Evolutionary conservation across 1,284 basidiomycete species (phyloP).

Genomic region (Tilletia walkeri): DNA sequence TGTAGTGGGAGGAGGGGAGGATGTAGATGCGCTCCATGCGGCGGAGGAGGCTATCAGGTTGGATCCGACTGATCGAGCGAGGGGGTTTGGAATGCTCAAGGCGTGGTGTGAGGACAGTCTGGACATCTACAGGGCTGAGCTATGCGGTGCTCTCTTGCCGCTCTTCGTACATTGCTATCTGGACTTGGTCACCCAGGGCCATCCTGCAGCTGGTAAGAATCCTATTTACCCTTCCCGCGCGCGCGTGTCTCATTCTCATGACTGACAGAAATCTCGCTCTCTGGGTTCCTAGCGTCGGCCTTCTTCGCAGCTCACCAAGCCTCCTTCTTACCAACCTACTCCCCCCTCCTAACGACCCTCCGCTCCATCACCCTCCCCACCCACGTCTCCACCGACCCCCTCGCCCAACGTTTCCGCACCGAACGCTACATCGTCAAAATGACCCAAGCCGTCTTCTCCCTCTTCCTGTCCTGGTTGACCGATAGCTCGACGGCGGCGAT

Average conservation of each 20-base stretch:
- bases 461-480: constrained; percentile 92
- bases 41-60: constrained; percentile 77
- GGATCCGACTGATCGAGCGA: constrained; percentile 84
- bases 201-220: constrained; percentile 68
- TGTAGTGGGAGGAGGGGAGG: not conserved
- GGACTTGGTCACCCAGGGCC: constrained; percentile 85
- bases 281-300: constrained; percentile 61
- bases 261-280: not conserved
- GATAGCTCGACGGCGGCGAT: constrained; percentile 79
- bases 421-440: constrained; percentile 89
- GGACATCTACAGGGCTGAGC: constrained; percentile 85
- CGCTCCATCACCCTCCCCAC: constrained; percentile 77
- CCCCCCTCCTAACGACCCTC: constrained; percentile 73
- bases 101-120: constrained; percentile 88
- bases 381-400: constrained; percentile 75
- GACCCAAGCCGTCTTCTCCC: constrained; percentile 84
- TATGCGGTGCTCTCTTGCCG: constrained; percentile 86
- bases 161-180: constrained; percentile 97
- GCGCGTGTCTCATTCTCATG: not conserved
- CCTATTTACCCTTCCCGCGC: not conserved
- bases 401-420: constrained; percentile 79
- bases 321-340: constrained; percentile 70
- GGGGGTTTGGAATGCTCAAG: constrained; percentile 81
- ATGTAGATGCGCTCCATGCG: not conserved
- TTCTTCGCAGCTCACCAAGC: constrained; percentile 74